Percentiles rank a stretch among this genome's conserved stretches.
These are phyloP conservation scores for Tetrapisispora phaffii DNA, from an alignment of 805 yeast species.

Conservation along the genomic window DNA sequence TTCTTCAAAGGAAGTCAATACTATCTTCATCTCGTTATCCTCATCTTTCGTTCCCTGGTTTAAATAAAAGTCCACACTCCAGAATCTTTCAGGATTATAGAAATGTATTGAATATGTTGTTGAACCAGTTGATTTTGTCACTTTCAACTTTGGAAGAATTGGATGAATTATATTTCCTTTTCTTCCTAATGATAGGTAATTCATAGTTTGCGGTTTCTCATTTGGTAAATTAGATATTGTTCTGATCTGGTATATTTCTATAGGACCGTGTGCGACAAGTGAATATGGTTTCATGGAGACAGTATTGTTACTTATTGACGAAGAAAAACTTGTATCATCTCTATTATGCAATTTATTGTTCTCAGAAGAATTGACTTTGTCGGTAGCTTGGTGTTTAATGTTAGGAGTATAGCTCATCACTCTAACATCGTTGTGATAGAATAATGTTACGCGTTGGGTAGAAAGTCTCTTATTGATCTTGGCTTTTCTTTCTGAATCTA, in stretches of 20 bases:
- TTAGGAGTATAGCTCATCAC: constrained; percentile 12
- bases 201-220: constrained; percentile 12
- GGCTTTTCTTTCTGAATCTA: neutral
- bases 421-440: constrained; percentile 18
- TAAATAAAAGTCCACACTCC: constrained; percentile 40
- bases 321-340: constrained; percentile 5
- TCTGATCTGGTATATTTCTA: constrained; percentile 27
- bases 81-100: constrained; percentile 66
- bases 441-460: constrained; percentile 26
- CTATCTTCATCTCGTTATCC: neutral
- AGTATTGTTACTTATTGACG: constrained; percentile 5
- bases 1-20: constrained; percentile 22
- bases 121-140: constrained; percentile 41
- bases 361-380: neutral
- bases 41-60: too few species aligned
- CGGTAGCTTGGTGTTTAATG: neutral
- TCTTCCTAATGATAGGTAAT: constrained; percentile 26
- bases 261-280: constrained; percentile 20
- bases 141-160: constrained; percentile 51
- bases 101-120: constrained; percentile 46
- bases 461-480: constrained; percentile 14
- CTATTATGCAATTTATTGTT: constrained; percentile 3
- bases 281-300: constrained; percentile 7
- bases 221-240: constrained; percentile 13
- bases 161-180: constrained; percentile 50